Evolutionary conservation across 1,284 basidiomycete species (phyloP), one percentile per base, ranked within the genome.

Genomic region (Vanrija pseudolonga): DNA sequence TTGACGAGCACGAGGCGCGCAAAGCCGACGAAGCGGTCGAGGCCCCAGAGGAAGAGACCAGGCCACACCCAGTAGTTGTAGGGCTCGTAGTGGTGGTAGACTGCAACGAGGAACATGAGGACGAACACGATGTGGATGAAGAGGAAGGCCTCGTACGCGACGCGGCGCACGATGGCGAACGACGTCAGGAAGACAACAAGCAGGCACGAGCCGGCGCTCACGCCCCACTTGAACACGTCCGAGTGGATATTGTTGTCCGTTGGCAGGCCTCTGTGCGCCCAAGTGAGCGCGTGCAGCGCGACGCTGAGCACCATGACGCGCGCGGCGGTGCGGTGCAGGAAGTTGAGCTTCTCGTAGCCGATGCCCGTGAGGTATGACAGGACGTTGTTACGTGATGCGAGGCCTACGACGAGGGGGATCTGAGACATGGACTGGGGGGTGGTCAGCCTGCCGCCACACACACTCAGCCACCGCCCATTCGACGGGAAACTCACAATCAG

Each of bases 301-400:
- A 59, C 45, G 6, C 61, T 59, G 20, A 70, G 54, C 22, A 68
- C 41, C 39, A 64, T 65, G 3, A 64, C 55, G 17, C 67, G 58
- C 0, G 65, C 69, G 0, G 67, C 55, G 8, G 68, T 64, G 39
- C 69, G 67, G 55, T 74, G 72, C 18, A 74, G 61, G 52, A 61
- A 74, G 56, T 72, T 72, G 45, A 74, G 63, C 77, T 82, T 84
- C 56, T 85, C 83, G 61, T 82, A 83, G 46, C 80, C 76, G 42
- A 86, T 72, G 3, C 85, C 83, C 2, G 83, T 85, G 82, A 54
- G 52, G 84, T 83, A 77, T 3, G 83, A 81, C 12, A 87, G 73
- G 17, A 82, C 49, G 53, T 86, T 87, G 66, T 87, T 85, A 67
- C 83, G 84, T 45, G 82, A 83, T 0, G 83, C 84, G 14, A 87